Percentiles rank a stretch among this genome's conserved stretches.
phyloP scores from a whole-genome alignment of 352 stramenopile genomes.

The Pythium rishiriense region DNA sequence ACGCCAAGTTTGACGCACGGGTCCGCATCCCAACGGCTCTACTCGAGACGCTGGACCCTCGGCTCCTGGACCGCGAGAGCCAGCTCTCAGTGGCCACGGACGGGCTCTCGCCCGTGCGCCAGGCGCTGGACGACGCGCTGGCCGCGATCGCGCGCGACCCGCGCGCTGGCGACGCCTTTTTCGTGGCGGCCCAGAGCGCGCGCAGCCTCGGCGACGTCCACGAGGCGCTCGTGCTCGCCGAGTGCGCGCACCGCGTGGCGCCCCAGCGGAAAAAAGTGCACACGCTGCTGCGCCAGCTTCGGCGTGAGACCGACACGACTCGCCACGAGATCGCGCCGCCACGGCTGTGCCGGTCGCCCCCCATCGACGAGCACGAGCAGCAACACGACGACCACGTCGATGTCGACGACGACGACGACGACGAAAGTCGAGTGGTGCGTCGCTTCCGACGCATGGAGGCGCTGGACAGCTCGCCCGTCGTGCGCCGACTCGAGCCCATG shows the following conservation, averaged over 20 bases:
- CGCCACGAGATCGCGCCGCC: slow-evolving; percentile 10
- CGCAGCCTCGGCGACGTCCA: slow-evolving; percentile 40
- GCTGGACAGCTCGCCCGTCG: slow-evolving; percentile 29
- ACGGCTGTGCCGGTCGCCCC: slow-evolving; percentile 14
- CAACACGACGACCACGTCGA: slow-evolving; percentile 15
- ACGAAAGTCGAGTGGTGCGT: neutral
- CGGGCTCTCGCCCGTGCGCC: slow-evolving; percentile 34
- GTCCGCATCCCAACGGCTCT: slow-evolving; percentile 5
- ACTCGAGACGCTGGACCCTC: slow-evolving; percentile 10
- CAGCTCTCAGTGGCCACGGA: neutral
- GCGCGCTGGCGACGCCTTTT: slow-evolving; percentile 13
- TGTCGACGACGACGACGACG: neutral
- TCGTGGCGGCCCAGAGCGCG: slow-evolving; percentile 41
- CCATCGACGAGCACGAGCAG: slow-evolving; percentile 9
- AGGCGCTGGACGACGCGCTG: slow-evolving; percentile 44
- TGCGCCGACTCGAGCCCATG: slow-evolving; percentile 44
- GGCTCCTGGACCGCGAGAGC: neutral
- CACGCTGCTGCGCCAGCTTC: slow-evolving; percentile 36
- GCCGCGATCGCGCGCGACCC: slow-evolving; percentile 25
- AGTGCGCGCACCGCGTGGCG: slow-evolving; percentile 23
- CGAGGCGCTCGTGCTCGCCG: slow-evolving; percentile 31
- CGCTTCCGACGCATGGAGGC: slow-evolving; percentile 31
- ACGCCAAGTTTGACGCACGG: slow-evolving; percentile 16
- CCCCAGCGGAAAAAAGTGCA: slow-evolving; percentile 29
- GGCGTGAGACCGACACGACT: slow-evolving; percentile 27